These are phyloP conservation scores for Kwoniella sp. DNA, from an alignment of 768 basidiomycete species.

Conservation along the genomic window DNA sequence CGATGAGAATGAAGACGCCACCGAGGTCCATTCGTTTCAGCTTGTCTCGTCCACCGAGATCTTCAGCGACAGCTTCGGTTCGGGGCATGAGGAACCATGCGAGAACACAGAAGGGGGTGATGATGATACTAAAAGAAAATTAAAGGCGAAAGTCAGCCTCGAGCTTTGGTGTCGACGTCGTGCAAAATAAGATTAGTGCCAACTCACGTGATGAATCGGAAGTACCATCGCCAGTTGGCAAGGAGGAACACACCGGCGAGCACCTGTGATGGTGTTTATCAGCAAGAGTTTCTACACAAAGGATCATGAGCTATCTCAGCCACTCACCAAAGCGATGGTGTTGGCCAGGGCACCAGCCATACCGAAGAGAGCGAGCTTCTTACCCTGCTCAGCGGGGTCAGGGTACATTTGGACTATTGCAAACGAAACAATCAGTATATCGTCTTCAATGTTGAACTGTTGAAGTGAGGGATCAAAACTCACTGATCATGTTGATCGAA, in stretches of 20 bases:
- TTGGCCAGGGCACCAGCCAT: slow-evolving; percentile 48
- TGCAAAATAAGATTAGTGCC: not conserved
- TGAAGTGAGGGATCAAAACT: not conserved
- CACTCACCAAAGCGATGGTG: slow-evolving; percentile 38
- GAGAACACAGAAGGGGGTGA: slow-evolving; percentile 38
- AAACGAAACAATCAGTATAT: not conserved
- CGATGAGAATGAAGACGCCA: slow-evolving; percentile 45
- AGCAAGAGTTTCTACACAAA: too few relatives aligned
- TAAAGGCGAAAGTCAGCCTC: not conserved
- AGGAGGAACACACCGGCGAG: slow-evolving; percentile 51
- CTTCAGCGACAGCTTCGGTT: slow-evolving; percentile 45
- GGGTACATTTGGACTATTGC: slow-evolving; percentile 45
- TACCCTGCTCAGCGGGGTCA: slow-evolving; percentile 43
- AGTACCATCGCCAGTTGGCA: slow-evolving; percentile 54
- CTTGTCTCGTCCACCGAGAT: slow-evolving; percentile 41
- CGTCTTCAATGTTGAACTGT: not conserved
- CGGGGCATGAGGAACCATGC: slow-evolving; percentile 50
- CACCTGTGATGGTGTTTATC: slow-evolving; percentile 12
- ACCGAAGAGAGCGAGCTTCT: slow-evolving; percentile 51
- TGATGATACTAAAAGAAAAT: slow-evolving; percentile 20
- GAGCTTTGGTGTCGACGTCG: not conserved
- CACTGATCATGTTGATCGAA: slow-evolving; percentile 47
- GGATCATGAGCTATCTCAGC: too few relatives aligned
- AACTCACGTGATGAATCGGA: slow-evolving; percentile 48
- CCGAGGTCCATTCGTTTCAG: slow-evolving; percentile 50